Evolutionary conservation across 148 eudicot species (phyloP).

Genomic region (Polygonum aviculare): DNA sequence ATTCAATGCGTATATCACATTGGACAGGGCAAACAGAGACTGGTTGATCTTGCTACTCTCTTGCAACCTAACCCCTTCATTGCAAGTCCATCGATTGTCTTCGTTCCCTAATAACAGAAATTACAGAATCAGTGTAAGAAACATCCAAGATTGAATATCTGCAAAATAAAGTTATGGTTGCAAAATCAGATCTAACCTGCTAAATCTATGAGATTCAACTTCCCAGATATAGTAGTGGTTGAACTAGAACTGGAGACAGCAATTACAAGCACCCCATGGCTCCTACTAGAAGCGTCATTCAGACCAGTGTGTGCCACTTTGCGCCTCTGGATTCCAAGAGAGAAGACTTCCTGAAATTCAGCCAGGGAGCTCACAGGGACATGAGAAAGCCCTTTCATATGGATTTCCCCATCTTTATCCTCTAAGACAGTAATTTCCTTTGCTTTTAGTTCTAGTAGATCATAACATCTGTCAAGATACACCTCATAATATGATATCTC

Average conservation of each 20-base stretch:
- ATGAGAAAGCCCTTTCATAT: constrained; percentile 61
- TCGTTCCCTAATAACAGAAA: constrained; percentile 58
- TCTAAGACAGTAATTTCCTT: constrained; percentile 65
- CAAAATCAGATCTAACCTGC: constrained; percentile 44
- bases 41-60: constrained; percentile 94
- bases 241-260: constrained; percentile 36
- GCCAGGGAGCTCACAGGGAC: constrained; percentile 47
- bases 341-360: constrained; percentile 54
- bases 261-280: constrained; percentile 76
- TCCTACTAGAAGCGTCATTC: constrained; percentile 88
- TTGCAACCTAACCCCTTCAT: constrained; percentile 83
- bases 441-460: constrained; percentile 65
- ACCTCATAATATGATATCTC: constrained; percentile 82
- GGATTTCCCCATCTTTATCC: constrained; percentile 69
- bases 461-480: constrained; percentile 82
- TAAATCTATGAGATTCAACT: constrained; percentile 85
- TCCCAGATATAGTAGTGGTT: constrained; percentile 34
- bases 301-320: constrained; percentile 80
- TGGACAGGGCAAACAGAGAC: constrained; percentile 77
- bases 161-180: neutral
- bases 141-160: neutral
- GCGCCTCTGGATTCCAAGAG: constrained; percentile 62
- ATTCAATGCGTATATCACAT: constrained; percentile 84
- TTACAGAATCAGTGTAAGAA: constrained; percentile 11
- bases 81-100: constrained; percentile 78